Evolutionary conservation across 2,329 filamentous ascomycete species (phyloP).

Genomic region (Cylindrodendrum hubeiense): DNA sequence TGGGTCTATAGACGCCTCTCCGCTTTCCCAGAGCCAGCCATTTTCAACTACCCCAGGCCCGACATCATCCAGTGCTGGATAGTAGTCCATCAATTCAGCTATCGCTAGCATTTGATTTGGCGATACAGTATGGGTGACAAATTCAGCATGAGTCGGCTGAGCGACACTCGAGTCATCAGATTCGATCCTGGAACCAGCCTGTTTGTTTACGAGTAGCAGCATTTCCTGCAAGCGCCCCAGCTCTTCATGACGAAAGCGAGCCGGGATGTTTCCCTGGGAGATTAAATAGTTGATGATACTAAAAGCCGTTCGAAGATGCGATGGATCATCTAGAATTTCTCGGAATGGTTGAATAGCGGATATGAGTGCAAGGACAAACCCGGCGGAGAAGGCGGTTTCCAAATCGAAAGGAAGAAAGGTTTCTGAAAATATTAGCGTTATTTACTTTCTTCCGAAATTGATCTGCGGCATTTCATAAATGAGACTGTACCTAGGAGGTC

Average conservation of each 20-base stretch:
- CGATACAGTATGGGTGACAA: not conserved
- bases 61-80: not conserved
- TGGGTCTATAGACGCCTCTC: too few relatives aligned
- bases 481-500: conserved; percentile 5
- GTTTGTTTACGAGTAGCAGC: not conserved
- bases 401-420: conserved; percentile 22
- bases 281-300: conserved; percentile 10
- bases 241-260: conserved; percentile 11
- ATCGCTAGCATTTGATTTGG: conserved; percentile 11
- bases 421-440: not conserved
- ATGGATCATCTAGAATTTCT: not conserved
- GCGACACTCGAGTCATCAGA: not conserved
- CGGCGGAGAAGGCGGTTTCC: conserved; percentile 17
- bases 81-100: not conserved
- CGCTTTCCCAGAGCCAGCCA: conserved; percentile 6
- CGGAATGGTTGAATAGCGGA: conserved; percentile 6
- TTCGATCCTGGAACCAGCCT: not conserved
- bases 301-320: not conserved
- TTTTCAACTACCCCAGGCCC: not conserved
- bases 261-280: conserved; percentile 4
- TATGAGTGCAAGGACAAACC: conserved; percentile 16
- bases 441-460: not conserved
- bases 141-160: not conserved
- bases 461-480: not conserved
- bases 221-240: conserved; percentile 12